Evolutionary conservation across 2,329 filamentous ascomycete species (phyloP), one percentile per base, ranked within the genome.

Genomic region (Fusarium tanahbumbuense): DNA sequence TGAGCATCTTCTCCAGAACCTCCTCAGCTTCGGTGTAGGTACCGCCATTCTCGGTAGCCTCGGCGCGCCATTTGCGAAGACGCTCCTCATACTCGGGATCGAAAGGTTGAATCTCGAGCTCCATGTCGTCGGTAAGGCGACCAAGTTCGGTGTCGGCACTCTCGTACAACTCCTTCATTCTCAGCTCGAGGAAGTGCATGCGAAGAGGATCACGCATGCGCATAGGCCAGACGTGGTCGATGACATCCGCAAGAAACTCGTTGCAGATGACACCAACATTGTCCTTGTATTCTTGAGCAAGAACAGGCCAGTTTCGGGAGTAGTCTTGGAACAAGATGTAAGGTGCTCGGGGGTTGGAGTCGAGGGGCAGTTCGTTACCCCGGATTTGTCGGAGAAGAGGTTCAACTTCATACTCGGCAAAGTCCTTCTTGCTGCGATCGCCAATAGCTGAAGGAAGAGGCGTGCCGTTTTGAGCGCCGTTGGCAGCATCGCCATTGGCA

Each of bases 281-380:
- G 66, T 86, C 84, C 78, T 85, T 86, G 78, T 85, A 85, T 72
- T 86, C 84, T 56, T 84, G 83, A 0, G 84, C 84, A 15, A 86
- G 77, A n/a, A 80, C 78, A 5, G 84, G 83, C 84, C 84, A 86
- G 74, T 84, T 83, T 62, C 84, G 81, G 4, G 83, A 85, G 70
- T 85, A 86, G 62, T 83, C 84, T 58, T 86, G 84, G 76, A 86
- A 86, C 15, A 86, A 79, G 73, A 86, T 86, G 75, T 86, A 86
- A 4, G 85, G 84, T 0, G 84, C 84, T 30, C 84, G 80, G 1
- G 84, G 84, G 69, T 86, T 86, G 1, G 84, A 83, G 67, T 86
- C 84, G 56, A 85, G 83, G 1, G 84, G 84, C 52, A 86, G 80
- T 60, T 86, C 84, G 44, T 85, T 86, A 67, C 84, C 84, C 16